A percentile compares a stretch with the other conserved stretches of the same genome.
These are phyloP conservation scores for Ascocoryne sarcoides DNA, from an alignment of 2,329 filamentous ascomycete genomes.

Conservation along the genomic window DNA sequence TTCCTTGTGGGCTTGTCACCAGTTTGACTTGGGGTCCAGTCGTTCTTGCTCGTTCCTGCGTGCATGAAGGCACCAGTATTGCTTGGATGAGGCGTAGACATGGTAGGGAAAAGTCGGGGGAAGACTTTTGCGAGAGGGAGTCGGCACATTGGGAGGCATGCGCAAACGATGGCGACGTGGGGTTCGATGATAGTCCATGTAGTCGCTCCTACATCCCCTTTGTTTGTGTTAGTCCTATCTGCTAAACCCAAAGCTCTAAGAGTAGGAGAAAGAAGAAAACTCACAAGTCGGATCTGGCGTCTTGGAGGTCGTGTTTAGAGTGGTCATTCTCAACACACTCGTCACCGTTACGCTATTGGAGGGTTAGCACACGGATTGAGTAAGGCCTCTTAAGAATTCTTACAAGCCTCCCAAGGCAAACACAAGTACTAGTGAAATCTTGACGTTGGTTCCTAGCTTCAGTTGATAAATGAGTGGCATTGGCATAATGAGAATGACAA, in stretches of 20 bases:
- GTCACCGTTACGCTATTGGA: conserved; percentile 22
- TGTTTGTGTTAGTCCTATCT: neutral
- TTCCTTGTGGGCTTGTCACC: neutral
- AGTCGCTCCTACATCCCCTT: conserved; percentile 17
- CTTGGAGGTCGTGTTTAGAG: conserved; percentile 21
- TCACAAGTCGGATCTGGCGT: conserved; percentile 15
- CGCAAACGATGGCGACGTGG: conserved; percentile 31
- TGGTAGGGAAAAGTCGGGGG: conserved; percentile 14
- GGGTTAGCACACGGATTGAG: conserved; percentile 1
- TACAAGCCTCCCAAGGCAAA: conserved; percentile 32
- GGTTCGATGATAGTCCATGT: conserved; percentile 33
- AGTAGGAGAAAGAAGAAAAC: neutral
- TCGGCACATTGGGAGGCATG: conserved; percentile 32
- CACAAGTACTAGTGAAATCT: conserved; percentile 38
- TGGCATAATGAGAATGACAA: conserved; percentile 4
- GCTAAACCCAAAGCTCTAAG: neutral
- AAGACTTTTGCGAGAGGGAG: conserved; percentile 23
- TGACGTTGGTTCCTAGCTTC: conserved; percentile 29
- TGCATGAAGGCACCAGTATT: conserved; percentile 5
- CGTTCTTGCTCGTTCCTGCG: conserved; percentile 7
- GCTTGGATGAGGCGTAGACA: neutral
- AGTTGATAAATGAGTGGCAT: conserved; percentile 25
- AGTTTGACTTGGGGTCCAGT: conserved; percentile 7
- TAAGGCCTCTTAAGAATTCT: conserved; percentile 3
- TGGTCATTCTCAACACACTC: conserved; percentile 29